Evolutionary conservation across 1,284 basidiomycete genomes (phyloP).

Genomic region (Caloboletus inedulis): DNA sequence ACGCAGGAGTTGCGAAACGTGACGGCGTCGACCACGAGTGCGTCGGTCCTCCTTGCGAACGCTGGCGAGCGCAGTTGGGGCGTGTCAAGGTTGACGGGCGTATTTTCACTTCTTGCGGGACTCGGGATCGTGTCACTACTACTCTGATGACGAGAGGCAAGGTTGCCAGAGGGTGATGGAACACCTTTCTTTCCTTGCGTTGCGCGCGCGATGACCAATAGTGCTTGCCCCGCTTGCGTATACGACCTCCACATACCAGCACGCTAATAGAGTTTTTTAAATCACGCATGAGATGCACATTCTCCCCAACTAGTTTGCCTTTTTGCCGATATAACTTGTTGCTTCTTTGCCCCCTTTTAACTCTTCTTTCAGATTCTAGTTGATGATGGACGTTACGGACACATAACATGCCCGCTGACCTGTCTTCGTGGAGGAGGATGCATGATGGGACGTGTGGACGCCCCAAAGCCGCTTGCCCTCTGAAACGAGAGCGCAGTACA

Average conservation of each 20-base stretch:
- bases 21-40: slow-evolving; percentile 7
- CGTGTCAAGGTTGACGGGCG: slow-evolving; percentile 9
- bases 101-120: slow-evolving; percentile 13
- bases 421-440: slow-evolving; percentile 3
- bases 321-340: neutral
- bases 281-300: slow-evolving; percentile 14
- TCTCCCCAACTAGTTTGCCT: neutral
- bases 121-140: slow-evolving; percentile 26
- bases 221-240: slow-evolving; percentile 9
- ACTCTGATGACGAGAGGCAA: slow-evolving; percentile 17
- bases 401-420: slow-evolving; percentile 13
- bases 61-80: slow-evolving; percentile 28
- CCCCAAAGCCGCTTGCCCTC: neutral
- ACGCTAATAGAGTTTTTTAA: slow-evolving; percentile 24
- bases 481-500: slow-evolving; percentile 16
- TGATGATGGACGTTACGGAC: slow-evolving; percentile 27
- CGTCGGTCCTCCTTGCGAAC: slow-evolving; percentile 15
- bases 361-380: slow-evolving; percentile 9
- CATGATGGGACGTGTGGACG: neutral
- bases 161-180: neutral
- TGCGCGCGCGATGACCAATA: neutral
- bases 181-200: neutral
- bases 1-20: slow-evolving; percentile 35
- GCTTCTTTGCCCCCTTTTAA: neutral
- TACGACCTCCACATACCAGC: slow-evolving; percentile 21